These are phyloP conservation scores for Entrophospora sp. DNA, from an alignment of 192 early-diverging fungal species.

Conservation along the genomic window DNA sequence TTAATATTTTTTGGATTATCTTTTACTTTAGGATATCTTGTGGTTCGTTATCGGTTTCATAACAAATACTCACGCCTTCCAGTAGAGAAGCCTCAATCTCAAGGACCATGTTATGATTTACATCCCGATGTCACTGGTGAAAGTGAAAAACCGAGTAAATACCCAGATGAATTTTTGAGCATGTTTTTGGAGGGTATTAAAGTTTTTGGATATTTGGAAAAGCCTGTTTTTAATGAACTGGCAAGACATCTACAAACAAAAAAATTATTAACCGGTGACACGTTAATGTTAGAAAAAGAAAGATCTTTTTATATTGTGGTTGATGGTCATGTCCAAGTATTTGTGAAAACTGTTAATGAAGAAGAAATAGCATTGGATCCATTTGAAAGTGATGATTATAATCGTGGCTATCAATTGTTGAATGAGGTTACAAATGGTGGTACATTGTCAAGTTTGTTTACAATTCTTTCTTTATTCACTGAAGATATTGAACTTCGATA, in stretches of 20 bases:
- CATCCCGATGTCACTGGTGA: constrained; percentile 61
- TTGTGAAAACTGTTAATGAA: constrained; percentile 49
- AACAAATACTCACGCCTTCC: constrained; percentile 68
- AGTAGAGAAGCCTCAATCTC: constrained; percentile 30
- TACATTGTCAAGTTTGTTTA: constrained; percentile 87
- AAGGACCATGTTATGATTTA: constrained; percentile 55
- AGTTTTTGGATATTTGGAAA: constrained; percentile 95
- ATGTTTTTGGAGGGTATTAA: constrained; percentile 82
- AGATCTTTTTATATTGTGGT: constrained; percentile 91
- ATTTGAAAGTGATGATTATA: constrained; percentile 29
- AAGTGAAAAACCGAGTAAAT: constrained; percentile 34
- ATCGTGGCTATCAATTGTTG: constrained; percentile 54
- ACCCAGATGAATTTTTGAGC: constrained; percentile 69
- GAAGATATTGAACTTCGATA: constrained; percentile 56
- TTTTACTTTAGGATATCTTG: constrained; percentile 32
- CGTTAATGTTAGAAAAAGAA: constrained; percentile 66
- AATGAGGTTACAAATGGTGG: constrained; percentile 88
- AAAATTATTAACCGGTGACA: constrained; percentile 63
- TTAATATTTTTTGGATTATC: constrained; percentile 23
- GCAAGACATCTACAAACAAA: constrained; percentile 80
- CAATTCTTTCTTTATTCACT: constrained; percentile 83
- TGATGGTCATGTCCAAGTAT: constrained; percentile 90
- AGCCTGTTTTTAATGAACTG: constrained; percentile 94
- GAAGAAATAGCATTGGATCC: constrained; percentile 31
- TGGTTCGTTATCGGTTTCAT: constrained; percentile 64